These are phyloP conservation scores for Iris macrosiphon DNA, from an alignment of 106 monocot genomes.

Conservation along the genomic window DNA sequence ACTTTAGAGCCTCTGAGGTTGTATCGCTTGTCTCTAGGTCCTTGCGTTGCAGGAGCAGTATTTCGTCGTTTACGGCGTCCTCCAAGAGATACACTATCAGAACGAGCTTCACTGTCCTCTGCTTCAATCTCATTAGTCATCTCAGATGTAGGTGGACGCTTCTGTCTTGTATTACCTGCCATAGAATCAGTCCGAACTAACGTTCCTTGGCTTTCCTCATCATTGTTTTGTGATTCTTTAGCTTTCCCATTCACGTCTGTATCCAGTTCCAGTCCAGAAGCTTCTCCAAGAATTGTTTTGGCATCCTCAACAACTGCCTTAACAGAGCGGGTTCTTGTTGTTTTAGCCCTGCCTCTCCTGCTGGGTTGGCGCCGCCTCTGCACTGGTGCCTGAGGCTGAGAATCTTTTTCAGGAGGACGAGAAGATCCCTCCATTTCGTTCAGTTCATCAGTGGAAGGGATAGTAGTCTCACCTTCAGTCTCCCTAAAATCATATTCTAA, in stretches of 20 bases:
- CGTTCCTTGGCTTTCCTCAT: constrained; percentile 30
- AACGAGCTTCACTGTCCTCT: constrained; percentile 52
- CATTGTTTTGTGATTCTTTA: constrained; percentile 19
- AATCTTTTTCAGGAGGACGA: constrained; percentile 12
- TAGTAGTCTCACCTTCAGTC: constrained; percentile 5
- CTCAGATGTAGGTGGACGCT: constrained; percentile 29
- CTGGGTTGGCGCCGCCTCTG: constrained; percentile 14
- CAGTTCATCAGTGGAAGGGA: constrained; percentile 12
- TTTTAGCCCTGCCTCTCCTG: constrained; percentile 34
- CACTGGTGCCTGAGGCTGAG: constrained; percentile 25
- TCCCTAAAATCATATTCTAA: constrained; percentile 18
- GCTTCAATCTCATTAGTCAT: constrained; percentile 35
- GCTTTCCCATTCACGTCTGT: constrained; percentile 9
- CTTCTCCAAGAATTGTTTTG: constrained; percentile 41
- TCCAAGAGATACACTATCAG: constrained; percentile 54
- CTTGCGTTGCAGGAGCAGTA: constrained; percentile 12
- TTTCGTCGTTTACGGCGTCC: constrained; percentile 54
- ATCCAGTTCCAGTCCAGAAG: constrained; percentile 14
- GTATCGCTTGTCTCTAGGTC: constrained; percentile 52
- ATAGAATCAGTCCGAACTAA: constrained; percentile 14
- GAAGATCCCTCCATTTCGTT: constrained; percentile 38
- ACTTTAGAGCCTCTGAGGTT: constrained; percentile 55
- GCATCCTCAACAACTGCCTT: constrained; percentile 63
- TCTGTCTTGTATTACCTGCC: constrained; percentile 21
- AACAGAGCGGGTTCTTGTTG: constrained; percentile 41